These are phyloP conservation scores for Thecamonas trahens DNA, from an alignment of 78 protist species.

Conservation along the genomic window DNA sequence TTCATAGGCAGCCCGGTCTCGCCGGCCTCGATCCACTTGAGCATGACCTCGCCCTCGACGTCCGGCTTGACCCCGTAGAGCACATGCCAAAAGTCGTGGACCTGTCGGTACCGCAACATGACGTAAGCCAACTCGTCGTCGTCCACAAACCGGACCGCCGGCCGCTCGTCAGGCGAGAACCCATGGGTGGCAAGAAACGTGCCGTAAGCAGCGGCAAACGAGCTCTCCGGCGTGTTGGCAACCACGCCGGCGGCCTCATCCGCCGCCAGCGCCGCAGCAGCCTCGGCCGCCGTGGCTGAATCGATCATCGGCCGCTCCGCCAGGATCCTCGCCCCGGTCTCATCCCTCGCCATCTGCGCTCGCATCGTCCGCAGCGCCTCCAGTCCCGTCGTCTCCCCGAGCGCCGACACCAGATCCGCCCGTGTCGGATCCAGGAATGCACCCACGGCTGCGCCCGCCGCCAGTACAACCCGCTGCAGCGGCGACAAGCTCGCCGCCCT, in stretches of 20 bases:
- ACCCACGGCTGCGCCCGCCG: background rate
- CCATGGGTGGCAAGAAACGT: background rate
- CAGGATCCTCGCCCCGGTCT: background rate
- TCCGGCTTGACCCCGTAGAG: background rate
- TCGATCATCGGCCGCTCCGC: conserved; percentile 1
- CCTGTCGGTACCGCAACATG: conserved; percentile 22
- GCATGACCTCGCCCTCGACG: conserved; percentile 13
- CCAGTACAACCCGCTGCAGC: background rate
- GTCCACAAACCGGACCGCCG: conserved; percentile 31
- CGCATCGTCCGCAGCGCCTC: background rate
- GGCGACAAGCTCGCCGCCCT: too few relatives aligned
- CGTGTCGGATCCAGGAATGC: background rate
- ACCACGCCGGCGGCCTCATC: too few relatives aligned
- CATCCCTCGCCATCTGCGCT: background rate
- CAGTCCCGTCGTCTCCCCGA: conserved; percentile 8
- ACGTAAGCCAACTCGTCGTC: conserved; percentile 43
- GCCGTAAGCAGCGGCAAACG: conserved; percentile 11
- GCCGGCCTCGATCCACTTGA: conserved; percentile 26
- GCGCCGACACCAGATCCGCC: background rate
- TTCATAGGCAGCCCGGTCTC: conserved; percentile 40
- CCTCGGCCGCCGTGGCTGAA: background rate
- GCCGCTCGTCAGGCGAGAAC: conserved; percentile 11
- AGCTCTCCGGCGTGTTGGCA: too few relatives aligned
- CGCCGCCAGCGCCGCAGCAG: too few relatives aligned
- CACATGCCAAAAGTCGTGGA: conserved; percentile 38